phyloP scores from a whole-genome alignment of 352 stramenopile genomes.

The Vaucheria bursata region DNA sequence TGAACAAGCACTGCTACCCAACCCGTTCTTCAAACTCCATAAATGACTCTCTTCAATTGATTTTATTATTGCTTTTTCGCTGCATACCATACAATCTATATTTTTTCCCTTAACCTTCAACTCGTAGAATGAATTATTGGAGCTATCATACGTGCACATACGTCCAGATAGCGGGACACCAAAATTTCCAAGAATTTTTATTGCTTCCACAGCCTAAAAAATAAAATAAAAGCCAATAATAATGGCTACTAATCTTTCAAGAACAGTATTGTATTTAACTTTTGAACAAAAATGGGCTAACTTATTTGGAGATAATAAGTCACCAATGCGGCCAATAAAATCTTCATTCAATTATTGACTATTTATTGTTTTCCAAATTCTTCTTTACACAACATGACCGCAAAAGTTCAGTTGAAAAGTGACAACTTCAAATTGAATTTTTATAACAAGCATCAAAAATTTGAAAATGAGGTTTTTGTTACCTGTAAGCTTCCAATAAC shows the following conservation, averaged over 20 bases:
- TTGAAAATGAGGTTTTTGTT: neutral
- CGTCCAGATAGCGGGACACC: conserved; percentile 54
- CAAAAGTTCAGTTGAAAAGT: no score
- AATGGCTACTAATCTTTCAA: no score
- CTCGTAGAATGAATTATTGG: conserved; percentile 59
- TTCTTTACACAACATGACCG: no score
- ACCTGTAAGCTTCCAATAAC: conserved; percentile 74
- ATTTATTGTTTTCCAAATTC: no score
- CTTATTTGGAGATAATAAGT: no score
- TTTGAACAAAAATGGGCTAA: no score
- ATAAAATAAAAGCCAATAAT: no score
- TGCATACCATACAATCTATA: neutral
- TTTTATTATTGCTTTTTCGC: conserved; percentile 58
- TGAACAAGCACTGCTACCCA: conserved; percentile 40
- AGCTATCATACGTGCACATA: conserved; percentile 60
- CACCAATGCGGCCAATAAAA: no score
- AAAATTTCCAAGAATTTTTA: conserved; percentile 78
- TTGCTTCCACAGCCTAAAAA: conserved; percentile 73
- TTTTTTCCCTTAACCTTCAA: conserved; percentile 16
- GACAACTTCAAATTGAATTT: conserved; percentile 86
- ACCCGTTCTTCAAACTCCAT: conserved; percentile 22
- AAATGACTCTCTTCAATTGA: conserved; percentile 56
- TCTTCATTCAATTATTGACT: no score
- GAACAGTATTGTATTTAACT: no score
- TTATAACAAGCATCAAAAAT: neutral